These are phyloP conservation scores for Cytospora chrysosperma DNA, from an alignment of 2,329 filamentous ascomycete genomes.

Conservation along the genomic window DNA sequence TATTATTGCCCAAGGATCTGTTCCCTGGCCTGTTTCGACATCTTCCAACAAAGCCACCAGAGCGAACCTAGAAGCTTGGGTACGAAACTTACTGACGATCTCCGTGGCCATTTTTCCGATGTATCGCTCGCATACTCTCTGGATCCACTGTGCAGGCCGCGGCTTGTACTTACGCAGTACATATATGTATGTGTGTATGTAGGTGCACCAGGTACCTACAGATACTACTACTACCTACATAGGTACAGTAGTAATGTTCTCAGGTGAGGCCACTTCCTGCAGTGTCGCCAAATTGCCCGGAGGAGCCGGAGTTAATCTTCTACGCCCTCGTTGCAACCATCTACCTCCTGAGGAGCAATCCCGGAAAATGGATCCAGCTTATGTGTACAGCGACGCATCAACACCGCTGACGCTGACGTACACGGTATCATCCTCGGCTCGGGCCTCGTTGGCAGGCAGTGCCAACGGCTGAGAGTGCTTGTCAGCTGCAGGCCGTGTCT, in stretches of 20 bases:
- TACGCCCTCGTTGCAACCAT: neutral
- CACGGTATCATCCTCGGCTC: neutral
- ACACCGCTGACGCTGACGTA: neutral
- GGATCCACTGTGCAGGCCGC: neutral
- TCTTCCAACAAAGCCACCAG: conserved; percentile 1
- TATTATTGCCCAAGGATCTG: neutral
- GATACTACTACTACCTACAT: too few species aligned
- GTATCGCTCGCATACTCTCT: neutral
- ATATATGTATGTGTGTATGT: too few species aligned
- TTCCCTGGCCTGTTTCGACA: neutral
- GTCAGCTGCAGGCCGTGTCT: neutral
- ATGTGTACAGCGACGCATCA: neutral
- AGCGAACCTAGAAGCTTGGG: neutral
- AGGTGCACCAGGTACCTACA: too few species aligned
- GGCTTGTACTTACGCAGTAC: too few species aligned
- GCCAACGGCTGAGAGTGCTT: neutral
- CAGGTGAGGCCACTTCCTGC: neutral
- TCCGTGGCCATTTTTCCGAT: neutral
- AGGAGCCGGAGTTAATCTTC: neutral
- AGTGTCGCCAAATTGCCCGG: neutral
- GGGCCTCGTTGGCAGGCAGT: neutral
- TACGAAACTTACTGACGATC: neutral
- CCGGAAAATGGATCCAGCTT: neutral
- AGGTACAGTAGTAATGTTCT: too few species aligned
- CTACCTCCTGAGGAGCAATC: neutral